Percentiles rank a stretch among this genome's conserved stretches.
These are phyloP conservation scores for Debaryomyces fabryi DNA, from an alignment of 1,139 yeast genomes.

Conservation along the genomic window DNA sequence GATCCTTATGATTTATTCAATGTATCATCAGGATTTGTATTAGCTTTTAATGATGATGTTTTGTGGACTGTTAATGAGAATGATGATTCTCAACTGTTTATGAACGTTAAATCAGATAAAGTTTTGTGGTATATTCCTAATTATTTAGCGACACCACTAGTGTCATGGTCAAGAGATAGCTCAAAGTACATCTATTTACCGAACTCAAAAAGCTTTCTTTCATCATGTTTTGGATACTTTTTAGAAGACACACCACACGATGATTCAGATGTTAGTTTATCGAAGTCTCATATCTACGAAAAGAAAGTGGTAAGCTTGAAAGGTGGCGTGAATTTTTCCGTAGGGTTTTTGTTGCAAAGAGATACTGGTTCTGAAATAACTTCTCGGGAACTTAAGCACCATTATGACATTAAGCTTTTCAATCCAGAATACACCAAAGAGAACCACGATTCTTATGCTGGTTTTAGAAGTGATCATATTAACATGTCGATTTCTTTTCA, in stretches of 20 bases:
- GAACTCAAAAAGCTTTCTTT: slow-evolving; percentile 42
- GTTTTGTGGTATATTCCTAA: slow-evolving; percentile 60
- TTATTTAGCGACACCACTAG: slow-evolving; percentile 57
- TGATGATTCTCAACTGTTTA: slow-evolving; percentile 42
- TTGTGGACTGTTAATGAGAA: slow-evolving; percentile 44
- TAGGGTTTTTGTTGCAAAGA: slow-evolving; percentile 64
- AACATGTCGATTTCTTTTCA: slow-evolving; percentile 55
- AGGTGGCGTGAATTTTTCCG: slow-evolving; percentile 61
- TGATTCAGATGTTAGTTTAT: not conserved
- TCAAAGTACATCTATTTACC: slow-evolving; percentile 48
- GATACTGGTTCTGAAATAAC: slow-evolving; percentile 37
- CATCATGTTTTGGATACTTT: slow-evolving; percentile 56
- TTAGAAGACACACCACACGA: slow-evolving; percentile 29
- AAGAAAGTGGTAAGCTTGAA: slow-evolving; percentile 58
- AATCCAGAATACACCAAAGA: slow-evolving; percentile 62
- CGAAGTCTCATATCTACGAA: slow-evolving; percentile 34
- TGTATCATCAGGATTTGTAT: slow-evolving; percentile 43
- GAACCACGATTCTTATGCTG: slow-evolving; percentile 42
- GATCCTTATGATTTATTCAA: slow-evolving; percentile 49
- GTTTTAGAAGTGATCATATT: slow-evolving; percentile 44
- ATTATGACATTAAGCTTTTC: slow-evolving; percentile 63
- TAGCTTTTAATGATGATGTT: slow-evolving; percentile 41
- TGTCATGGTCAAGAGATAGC: slow-evolving; percentile 63
- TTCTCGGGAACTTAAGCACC: slow-evolving; percentile 63
- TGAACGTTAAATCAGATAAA: slow-evolving; percentile 39